Conservation (phyloP, 2,329 filamentous ascomycete genomes). For the Aspergillus latus region DNA sequence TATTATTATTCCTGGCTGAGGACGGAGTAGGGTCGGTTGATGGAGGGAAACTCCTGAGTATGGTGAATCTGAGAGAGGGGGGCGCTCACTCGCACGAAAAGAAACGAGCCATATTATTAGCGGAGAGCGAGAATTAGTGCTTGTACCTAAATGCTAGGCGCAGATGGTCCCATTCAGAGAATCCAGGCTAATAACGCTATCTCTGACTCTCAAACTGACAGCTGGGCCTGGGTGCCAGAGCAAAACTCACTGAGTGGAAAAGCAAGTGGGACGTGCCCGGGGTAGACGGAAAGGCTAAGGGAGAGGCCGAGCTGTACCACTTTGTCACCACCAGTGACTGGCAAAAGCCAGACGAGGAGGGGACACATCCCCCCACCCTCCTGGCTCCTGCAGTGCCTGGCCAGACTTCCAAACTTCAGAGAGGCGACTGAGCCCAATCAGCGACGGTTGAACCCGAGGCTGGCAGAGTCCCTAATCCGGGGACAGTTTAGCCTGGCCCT, state of each 20-base stretch:
- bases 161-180: conserved; percentile 5
- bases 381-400: conserved; percentile 17
- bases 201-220: conserved; percentile 11
- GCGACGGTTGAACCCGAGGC: conserved; percentile 4
- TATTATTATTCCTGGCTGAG: conserved; percentile 2
- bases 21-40: neutral
- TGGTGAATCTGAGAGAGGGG: neutral
- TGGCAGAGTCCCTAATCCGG: conserved; percentile 13
- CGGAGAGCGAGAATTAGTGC: neutral
- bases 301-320: conserved; percentile 13
- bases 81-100: conserved; percentile 9
- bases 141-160: conserved; percentile 12
- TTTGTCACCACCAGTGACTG: neutral
- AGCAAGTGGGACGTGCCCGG: conserved; percentile 8
- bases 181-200: neutral
- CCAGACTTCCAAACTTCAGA: conserved; percentile 5
- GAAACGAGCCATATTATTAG: conserved; percentile 8
- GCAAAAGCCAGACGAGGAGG: conserved; percentile 1
- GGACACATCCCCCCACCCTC: conserved; percentile 17
- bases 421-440: conserved; percentile 16
- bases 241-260: neutral
- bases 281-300: conserved; percentile 14
- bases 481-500: conserved; percentile 20
- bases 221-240: neutral
- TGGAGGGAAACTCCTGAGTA: conserved; percentile 2